Percentiles rank a stretch among this genome's conserved stretches.
These are phyloP conservation scores for Paragyromitra xinjiangensis DNA, from an alignment of 495 filamentous ascomycete genomes.

Conservation along the genomic window DNA sequence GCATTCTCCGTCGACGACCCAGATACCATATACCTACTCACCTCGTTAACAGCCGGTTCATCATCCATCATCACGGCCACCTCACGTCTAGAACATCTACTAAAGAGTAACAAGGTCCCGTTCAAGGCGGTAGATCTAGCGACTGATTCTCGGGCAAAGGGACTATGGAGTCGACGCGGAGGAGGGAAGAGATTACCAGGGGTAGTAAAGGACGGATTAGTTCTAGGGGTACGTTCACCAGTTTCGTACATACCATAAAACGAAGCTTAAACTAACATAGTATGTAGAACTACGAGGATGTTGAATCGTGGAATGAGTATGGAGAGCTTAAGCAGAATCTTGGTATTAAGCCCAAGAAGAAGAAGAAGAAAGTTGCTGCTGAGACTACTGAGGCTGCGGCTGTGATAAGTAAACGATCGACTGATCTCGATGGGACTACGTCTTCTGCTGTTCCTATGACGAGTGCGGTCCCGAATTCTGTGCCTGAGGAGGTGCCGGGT, in stretches of 20 bases:
- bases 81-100: slow-evolving; percentile 91
- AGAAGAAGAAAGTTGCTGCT: slow-evolving; percentile 62
- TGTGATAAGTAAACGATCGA: slow-evolving; percentile 44
- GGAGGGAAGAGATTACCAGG: slow-evolving; percentile 84
- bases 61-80: slow-evolving; percentile 86
- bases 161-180: slow-evolving; percentile 84
- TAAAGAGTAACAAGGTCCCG: slow-evolving; percentile 91
- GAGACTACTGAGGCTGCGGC: slow-evolving; percentile 23
- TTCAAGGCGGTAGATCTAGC: slow-evolving; percentile 93
- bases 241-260: not conserved
- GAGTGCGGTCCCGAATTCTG: slow-evolving; percentile 61
- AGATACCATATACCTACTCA: slow-evolving; percentile 56
- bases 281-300: slow-evolving; percentile 84
- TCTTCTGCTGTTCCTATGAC: slow-evolving; percentile 60
- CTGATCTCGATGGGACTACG: slow-evolving; percentile 55
- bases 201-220: slow-evolving; percentile 83
- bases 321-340: slow-evolving; percentile 90
- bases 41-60: slow-evolving; percentile 55
- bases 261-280: not conserved
- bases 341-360: slow-evolving; percentile 60
- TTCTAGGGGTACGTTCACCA: slow-evolving; percentile 77
- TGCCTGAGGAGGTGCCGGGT: slow-evolving; percentile 45
- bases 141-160: slow-evolving; percentile 87
- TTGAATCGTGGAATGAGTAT: slow-evolving; percentile 99
- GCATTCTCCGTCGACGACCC: slow-evolving; percentile 47